Base-by-base conservation (phyloP, 306 rosid species). In the Dryas alaskensis region DNA sequence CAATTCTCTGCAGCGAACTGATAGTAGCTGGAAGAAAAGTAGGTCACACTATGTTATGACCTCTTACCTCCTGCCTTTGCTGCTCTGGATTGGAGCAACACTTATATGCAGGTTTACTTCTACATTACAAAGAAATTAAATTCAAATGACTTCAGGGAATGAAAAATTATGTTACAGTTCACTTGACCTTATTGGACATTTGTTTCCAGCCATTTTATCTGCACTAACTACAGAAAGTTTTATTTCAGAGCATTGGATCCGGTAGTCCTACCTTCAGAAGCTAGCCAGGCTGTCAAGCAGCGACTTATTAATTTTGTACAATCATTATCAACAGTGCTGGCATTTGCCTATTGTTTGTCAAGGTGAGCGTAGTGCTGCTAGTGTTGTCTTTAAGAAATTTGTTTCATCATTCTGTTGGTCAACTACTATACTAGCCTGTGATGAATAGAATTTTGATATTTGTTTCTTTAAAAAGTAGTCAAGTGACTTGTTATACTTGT, bases 191-290 rank as follows among this genome's bases (percentile, higher is more conserved):
- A 25, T 27, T 3, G 9, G 61, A 39, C 4, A 39, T 13, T 19
- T 43, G 43, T 67, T 44, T 63, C 27, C 73, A 46, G 57, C 25
- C 63, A 63, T 68, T 63, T 31, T 76, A 16, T 51, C 14, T 27
- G 81, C 80, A 55, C 73, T 87, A 70, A 80, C 76, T 43, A 19
- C 67, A 40, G 6, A 27, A 45, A 58, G 10, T 60, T 76, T 75
- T 86, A 69, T 82, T 84, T 79, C 92, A 95, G 99, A 84, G 97
- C 97, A 72, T 77, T 95, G 76, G 97, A 95, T 83, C 92, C 96
- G 45, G 48, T 95, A 48, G 87, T 87, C 81, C 81, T 95, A 72
- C 86, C 93, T 47, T 89, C 98, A 49, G 86, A 80, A 77, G 85
- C 89, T 60, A 86, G 96, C 86, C 99, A 95, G 79, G 92, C 63